phyloP scores from a whole-genome alignment of 495 filamentous ascomycete species.

The Penicillium longicatenatum region DNA sequence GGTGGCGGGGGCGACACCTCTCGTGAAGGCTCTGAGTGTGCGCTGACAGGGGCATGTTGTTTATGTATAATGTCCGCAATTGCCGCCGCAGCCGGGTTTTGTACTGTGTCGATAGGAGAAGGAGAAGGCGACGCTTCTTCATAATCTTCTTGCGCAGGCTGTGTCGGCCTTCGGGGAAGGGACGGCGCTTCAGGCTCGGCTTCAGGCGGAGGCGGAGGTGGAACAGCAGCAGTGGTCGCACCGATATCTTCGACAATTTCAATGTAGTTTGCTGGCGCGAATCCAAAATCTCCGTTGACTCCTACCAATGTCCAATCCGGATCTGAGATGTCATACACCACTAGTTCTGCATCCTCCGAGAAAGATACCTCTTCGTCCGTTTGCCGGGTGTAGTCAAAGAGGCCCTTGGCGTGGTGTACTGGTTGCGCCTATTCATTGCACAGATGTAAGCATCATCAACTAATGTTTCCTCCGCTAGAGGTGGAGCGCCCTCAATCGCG shows the following conservation, averaged over 20 bases:
- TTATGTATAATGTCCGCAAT: constrained; percentile 71
- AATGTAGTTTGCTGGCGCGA: constrained; percentile 97
- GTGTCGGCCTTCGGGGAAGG: constrained; percentile 41
- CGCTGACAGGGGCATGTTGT: constrained; percentile 37
- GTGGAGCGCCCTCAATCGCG: neutral
- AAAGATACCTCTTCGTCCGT: constrained; percentile 98
- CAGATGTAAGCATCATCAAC: constrained; percentile 18
- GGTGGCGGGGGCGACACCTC: constrained; percentile 38
- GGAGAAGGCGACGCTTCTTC: constrained; percentile 25
- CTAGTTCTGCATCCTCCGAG: constrained; percentile 79
- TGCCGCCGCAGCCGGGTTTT: constrained; percentile 70
- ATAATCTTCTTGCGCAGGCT: constrained; percentile 27
- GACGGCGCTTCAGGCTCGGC: constrained; percentile 36
- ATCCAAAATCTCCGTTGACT: constrained; percentile 82
- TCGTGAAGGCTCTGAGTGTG: constrained; percentile 31
- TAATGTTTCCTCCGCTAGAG: neutral
- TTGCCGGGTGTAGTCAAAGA: constrained; percentile 95
- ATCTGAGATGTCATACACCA: constrained; percentile 88
- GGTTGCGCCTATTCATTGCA: constrained; percentile 63
- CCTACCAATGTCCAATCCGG: constrained; percentile 97
- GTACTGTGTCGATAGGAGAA: constrained; percentile 40
- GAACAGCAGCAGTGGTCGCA: constrained; percentile 21
- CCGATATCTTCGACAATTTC: constrained; percentile 55
- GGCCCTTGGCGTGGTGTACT: constrained; percentile 70
- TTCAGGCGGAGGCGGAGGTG: constrained; percentile 32